phyloP scores from a whole-genome alignment of 2,329 filamentous ascomycete species.

The Ustulina deusta region DNA sequence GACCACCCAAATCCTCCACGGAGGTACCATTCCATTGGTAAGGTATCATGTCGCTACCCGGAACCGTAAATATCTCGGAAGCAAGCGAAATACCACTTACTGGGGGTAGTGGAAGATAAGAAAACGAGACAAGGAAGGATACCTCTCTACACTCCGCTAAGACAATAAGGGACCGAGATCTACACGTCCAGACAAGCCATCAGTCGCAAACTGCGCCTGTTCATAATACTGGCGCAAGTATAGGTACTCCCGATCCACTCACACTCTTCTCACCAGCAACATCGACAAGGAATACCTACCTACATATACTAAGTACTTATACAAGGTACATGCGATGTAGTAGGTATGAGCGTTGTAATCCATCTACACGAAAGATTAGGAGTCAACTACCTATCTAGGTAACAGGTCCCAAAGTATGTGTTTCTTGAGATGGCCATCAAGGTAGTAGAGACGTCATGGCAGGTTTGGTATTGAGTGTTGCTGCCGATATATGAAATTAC shows the following conservation, averaged over 20 bases:
- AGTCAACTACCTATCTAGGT: too few relatives aligned
- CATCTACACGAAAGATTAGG: too few relatives aligned
- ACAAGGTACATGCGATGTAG: too few relatives aligned
- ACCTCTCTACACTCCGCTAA: neutral
- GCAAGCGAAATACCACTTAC: neutral
- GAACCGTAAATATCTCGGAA: constrained; percentile 10
- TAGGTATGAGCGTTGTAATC: too few relatives aligned
- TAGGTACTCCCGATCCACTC: constrained; percentile 20
- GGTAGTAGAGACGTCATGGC: neutral
- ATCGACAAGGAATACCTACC: neutral
- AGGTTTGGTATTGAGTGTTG: neutral
- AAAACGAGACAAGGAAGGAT: too few relatives aligned
- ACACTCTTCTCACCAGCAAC: constrained; percentile 18
- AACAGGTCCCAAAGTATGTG: too few relatives aligned
- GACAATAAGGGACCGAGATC: constrained; percentile 1
- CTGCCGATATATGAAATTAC: too few relatives aligned
- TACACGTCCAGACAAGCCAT: neutral
- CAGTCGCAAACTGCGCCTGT: constrained; percentile 36
- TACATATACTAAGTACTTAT: too few relatives aligned
- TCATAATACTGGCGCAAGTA: constrained; percentile 22
- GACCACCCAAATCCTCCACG: too few relatives aligned
- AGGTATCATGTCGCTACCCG: neutral
- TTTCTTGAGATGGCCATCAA: neutral
- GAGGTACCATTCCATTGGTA: neutral
- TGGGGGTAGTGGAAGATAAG: neutral